Base-by-base conservation (phyloP, 2,329 filamentous ascomycete species). In the Aspergillus tanneri region DNA sequence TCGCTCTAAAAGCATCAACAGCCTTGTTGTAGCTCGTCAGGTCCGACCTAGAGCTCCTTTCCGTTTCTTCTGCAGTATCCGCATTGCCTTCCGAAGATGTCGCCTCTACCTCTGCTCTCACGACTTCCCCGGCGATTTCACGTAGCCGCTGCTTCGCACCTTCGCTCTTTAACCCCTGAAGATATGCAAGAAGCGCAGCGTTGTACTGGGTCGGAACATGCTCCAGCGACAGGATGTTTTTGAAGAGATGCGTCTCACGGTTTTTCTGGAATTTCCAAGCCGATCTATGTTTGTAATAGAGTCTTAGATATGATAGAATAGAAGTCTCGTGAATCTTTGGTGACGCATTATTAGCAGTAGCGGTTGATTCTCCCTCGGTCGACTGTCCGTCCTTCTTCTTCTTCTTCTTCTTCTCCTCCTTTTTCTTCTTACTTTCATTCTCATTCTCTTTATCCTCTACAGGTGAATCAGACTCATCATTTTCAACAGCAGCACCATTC, bases 241-340 rank as follows among this genome's bases (percentile, higher is more conserved):
- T 92, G 64, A 96, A 81, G 10, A 96, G 77, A 58, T 88, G 83
- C 45, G 85, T 88, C 70, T 96, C 91, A 64, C 90, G 84, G 59
- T 90, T 91, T 74, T 96, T 96, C 75, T 95, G 95, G 76, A 96
- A 97, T 70, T 96, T 96, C 92, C 92, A 97, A 58, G 77, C 77
- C 8, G 79, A 75, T 49, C 84, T 84, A 52, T 84, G 79, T 46
- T 79, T 79, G 70, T 88, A 78, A 78, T 90, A 96, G 64, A 85
- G 83, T 38, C 78, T 78, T 36, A 96, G 80, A 66, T 96, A 96
- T 44, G 82, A 77, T 12, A 95, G 77, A 49, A 90, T 85, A 11
- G 85, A 80, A 5, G 65, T 57, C 37, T 68, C 66, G 47, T 67
- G 60, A 38, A 59, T 47, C 25, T 62, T 42, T n/a, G 58, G 30